phyloP scores from a whole-genome alignment of 768 basidiomycete genomes.

The Boletus sensibilis region DNA sequence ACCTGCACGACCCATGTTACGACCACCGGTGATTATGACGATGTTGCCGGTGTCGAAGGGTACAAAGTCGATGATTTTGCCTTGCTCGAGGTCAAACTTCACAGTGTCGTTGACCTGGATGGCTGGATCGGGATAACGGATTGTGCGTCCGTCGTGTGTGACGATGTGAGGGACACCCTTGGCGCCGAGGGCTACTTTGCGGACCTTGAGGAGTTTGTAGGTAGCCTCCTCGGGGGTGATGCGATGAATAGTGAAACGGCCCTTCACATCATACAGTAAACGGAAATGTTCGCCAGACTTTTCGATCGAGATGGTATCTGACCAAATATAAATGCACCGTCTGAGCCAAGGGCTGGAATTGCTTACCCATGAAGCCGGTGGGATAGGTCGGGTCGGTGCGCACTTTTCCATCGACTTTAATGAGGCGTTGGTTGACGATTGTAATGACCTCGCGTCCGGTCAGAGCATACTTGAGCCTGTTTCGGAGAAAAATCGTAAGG shows the following conservation, averaged over 20 bases:
- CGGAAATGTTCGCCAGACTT: constrained; percentile 99
- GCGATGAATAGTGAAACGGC: constrained; percentile 99
- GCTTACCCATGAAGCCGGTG: constrained; percentile 92
- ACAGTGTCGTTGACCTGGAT: constrained; percentile 97
- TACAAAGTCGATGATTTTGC: constrained; percentile 89
- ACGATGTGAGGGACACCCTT: constrained; percentile 96
- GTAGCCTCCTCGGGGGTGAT: constrained; percentile 96
- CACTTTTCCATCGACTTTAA: constrained; percentile 99
- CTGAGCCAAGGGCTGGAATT: background rate
- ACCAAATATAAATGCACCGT: constrained; percentile 1
- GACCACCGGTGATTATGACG: constrained; percentile 96
- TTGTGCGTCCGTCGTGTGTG: constrained; percentile 99
- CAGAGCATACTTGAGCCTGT: constrained; percentile 98
- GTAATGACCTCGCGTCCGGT: constrained; percentile 94
- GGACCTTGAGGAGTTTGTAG: constrained; percentile 96
- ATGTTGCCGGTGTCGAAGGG: constrained; percentile 98
- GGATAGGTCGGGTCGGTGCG: constrained; percentile 97
- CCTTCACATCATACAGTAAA: constrained; percentile 98
- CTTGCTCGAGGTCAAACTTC: constrained; percentile 93
- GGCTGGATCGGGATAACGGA: constrained; percentile 96
- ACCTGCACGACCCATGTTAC: constrained; percentile 99
- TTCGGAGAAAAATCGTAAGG: constrained; percentile 95
- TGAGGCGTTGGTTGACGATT: constrained; percentile 93
- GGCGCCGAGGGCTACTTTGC: constrained; percentile 85
- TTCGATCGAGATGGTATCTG: constrained; percentile 96